phyloP scores from a whole-genome alignment of 2,329 filamentous ascomycete genomes.

The Teratosphaeria destructans region DNA sequence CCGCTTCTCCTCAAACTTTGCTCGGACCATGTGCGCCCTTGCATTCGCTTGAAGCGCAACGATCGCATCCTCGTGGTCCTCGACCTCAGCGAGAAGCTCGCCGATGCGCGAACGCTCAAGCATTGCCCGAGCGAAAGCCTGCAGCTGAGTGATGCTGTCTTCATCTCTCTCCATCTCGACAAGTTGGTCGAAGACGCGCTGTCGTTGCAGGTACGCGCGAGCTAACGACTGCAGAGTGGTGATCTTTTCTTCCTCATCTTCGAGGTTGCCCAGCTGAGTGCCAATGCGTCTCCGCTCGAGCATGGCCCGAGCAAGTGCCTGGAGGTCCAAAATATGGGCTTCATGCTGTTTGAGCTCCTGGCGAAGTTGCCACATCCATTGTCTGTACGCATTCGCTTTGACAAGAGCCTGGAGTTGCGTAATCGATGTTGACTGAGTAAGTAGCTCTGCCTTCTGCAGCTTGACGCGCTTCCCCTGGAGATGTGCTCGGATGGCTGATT shows the following conservation, averaged over 20 bases:
- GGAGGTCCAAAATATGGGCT: constrained; percentile 36
- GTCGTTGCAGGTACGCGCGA: constrained; percentile 55
- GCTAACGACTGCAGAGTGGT: constrained; percentile 55
- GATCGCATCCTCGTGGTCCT: constrained; percentile 71
- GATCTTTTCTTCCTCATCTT: constrained; percentile 47
- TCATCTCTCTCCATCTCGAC: constrained; percentile 60
- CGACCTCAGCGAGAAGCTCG: constrained; percentile 62
- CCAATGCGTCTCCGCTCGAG: constrained; percentile 34
- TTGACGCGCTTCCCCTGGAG: constrained; percentile 29
- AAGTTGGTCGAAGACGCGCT: constrained; percentile 52
- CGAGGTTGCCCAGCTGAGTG: constrained; percentile 42
- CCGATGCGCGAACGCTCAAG: constrained; percentile 65
- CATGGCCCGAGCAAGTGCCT: constrained; percentile 43
- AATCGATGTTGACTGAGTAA: constrained; percentile 13
- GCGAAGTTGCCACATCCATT: constrained; percentile 15
- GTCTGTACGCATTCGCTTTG: constrained; percentile 21
- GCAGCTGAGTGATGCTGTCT: constrained; percentile 57
- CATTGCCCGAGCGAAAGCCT: constrained; percentile 69
- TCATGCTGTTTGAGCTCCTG: constrained; percentile 36
- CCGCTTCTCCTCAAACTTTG: constrained; percentile 71
- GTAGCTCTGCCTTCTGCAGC: constrained; percentile 9
- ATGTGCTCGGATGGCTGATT: constrained; percentile 56
- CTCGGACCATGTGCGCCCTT: constrained; percentile 63
- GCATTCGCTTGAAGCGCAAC: constrained; percentile 64
- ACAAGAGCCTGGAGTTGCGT: constrained; percentile 31